phyloP scores from a whole-genome alignment of 805 yeast species.

The Cephaloascus albidus region DNA sequence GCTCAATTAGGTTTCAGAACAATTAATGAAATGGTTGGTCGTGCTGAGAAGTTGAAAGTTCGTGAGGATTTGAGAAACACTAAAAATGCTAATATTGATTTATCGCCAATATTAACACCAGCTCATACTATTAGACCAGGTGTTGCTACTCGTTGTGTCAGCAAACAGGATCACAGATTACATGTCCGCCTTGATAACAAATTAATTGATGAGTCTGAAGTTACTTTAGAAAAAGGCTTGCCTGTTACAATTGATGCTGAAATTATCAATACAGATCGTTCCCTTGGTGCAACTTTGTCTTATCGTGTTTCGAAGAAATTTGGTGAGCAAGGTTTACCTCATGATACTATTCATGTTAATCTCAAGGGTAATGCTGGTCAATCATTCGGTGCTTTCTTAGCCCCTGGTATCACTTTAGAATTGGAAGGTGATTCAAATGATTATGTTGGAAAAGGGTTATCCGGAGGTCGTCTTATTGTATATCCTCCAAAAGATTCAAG shows the following conservation, averaged over 20 bases:
- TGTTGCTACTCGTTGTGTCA: constrained; percentile 85
- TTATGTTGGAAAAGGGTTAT: constrained; percentile 94
- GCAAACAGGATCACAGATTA: constrained; percentile 89
- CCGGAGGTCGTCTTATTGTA: constrained; percentile 89
- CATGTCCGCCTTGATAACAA: constrained; percentile 93
- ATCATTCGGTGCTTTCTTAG: constrained; percentile 95
- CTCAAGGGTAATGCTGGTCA: constrained; percentile 94
- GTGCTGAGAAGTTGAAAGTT: constrained; percentile 81
- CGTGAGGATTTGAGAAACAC: constrained; percentile 80
- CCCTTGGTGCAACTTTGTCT: constrained; percentile 90
- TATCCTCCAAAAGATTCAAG: constrained; percentile 81
- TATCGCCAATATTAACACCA: constrained; percentile 91
- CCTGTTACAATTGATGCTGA: constrained; percentile 92
- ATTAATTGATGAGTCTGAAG: constrained; percentile 90
- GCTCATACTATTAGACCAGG: constrained; percentile 96
- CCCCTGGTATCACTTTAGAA: constrained; percentile 91
- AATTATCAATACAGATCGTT: constrained; percentile 92
- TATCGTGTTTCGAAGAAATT: constrained; percentile 88
- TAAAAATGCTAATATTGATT: constrained; percentile 85
- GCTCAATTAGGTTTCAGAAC: constrained; percentile 93
- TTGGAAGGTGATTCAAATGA: constrained; percentile 97
- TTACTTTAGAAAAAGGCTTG: constrained; percentile 91
- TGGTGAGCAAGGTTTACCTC: constrained; percentile 91
- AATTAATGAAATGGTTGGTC: constrained; percentile 96
- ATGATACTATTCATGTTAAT: constrained; percentile 91